Evolutionary conservation across 352 stramenopile species (phyloP).

Genomic region (Globisporangium megalacanthum): DNA sequence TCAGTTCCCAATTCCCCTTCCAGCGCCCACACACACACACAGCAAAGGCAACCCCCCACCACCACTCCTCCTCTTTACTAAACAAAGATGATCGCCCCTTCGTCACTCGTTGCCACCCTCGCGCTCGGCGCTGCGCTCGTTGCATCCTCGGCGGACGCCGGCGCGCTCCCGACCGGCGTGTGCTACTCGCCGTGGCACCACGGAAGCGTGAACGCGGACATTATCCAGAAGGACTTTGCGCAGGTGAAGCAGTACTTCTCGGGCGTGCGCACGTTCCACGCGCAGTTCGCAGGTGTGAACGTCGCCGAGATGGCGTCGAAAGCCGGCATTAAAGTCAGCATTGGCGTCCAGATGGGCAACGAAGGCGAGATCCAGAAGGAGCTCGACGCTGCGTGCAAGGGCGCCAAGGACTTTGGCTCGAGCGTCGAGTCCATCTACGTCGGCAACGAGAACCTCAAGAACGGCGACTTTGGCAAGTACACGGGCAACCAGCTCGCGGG

Average conservation of each 20-base stretch:
- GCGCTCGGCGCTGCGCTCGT: slow-evolving; percentile 7
- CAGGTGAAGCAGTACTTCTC: slow-evolving; percentile 42
- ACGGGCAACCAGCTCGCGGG: slow-evolving; percentile 30
- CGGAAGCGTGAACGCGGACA: slow-evolving; percentile 21
- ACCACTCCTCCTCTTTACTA: background rate
- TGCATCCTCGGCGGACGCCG: slow-evolving; percentile 12
- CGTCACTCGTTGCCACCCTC: slow-evolving; percentile 1
- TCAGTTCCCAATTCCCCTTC: slow-evolving; percentile 4
- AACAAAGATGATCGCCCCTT: background rate
- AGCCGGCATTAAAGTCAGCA: slow-evolving; percentile 44
- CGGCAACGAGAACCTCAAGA: slow-evolving; percentile 70
- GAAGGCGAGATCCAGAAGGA: slow-evolving; percentile 26
- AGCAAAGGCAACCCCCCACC: too few species aligned
- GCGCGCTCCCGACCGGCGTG: slow-evolving; percentile 23
- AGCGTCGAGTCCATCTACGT: slow-evolving; percentile 56
- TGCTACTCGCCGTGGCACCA: slow-evolving; percentile 70
- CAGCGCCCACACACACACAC: background rate
- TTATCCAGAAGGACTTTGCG: slow-evolving; percentile 26
- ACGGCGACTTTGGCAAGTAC: slow-evolving; percentile 35
- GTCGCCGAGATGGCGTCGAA: slow-evolving; percentile 32
- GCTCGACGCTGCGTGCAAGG: slow-evolving; percentile 55
- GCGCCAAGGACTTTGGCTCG: slow-evolving; percentile 26
- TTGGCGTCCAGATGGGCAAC: slow-evolving; percentile 63
- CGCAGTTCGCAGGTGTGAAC: slow-evolving; percentile 45
- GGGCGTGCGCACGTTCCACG: slow-evolving; percentile 66